Conservation (phyloP, 306 rosid species). For the Geum urbanum region DNA sequence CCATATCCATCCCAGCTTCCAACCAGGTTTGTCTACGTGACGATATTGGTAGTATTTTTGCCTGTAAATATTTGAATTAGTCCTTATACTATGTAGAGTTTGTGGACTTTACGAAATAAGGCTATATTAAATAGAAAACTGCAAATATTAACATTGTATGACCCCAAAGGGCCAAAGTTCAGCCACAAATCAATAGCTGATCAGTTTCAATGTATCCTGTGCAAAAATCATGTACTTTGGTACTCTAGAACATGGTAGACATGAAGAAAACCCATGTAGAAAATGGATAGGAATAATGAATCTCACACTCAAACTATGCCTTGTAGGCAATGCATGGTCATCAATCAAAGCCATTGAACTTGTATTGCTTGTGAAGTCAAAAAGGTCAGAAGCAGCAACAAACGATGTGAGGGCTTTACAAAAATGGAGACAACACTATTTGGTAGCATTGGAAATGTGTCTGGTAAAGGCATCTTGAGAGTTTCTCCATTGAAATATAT, state of each 20-base stretch:
- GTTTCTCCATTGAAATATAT: conserved; percentile 72
- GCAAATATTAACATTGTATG: neutral
- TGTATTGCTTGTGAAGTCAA: conserved; percentile 13
- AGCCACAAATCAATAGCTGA: too few species aligned
- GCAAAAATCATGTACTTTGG: neutral
- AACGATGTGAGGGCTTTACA: conserved; percentile 8
- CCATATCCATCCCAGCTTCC: conserved; percentile 80
- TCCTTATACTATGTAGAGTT: neutral
- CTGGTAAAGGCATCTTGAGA: conserved; percentile 67
- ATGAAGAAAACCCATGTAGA: neutral
- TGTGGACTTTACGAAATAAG: too few species aligned
- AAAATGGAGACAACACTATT: conserved; percentile 30
- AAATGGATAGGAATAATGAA: neutral
- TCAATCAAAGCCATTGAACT: neutral
- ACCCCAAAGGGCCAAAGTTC: too few species aligned
- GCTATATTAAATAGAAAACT: too few species aligned
- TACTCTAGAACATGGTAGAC: neutral
- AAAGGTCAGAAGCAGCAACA: conserved; percentile 15
- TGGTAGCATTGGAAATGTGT: conserved; percentile 61
- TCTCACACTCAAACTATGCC: neutral
- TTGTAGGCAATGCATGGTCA: neutral
- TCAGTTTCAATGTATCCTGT: neutral
- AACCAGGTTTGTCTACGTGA: conserved; percentile 68
- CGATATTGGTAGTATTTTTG: conserved; percentile 59
- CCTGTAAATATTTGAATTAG: conserved; percentile 41